Evolutionary conservation across 148 eudicot genomes (phyloP).

Genomic region (Diospyros lotus): DNA sequence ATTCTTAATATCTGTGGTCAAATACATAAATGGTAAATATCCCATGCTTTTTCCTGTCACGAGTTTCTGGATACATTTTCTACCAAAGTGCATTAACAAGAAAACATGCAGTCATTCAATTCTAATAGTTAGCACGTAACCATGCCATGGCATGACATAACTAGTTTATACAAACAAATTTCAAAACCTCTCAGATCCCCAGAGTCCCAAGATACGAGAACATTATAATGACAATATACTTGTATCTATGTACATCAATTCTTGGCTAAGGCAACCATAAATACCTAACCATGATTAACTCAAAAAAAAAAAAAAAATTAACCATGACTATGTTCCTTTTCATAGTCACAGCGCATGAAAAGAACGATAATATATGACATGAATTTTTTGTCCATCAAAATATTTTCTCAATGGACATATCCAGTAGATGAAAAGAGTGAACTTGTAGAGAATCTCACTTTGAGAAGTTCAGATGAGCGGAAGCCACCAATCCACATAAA

Average conservation of each 20-base stretch:
- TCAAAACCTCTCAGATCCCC: too few relatives aligned
- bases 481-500: conserved; percentile 98
- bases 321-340: too few relatives aligned
- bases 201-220: neutral
- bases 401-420: neutral
- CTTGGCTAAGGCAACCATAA: neutral
- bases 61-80: neutral
- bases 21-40: conserved; percentile 1
- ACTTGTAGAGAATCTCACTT: conserved; percentile 37
- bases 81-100: too few relatives aligned
- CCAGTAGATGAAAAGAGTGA: neutral
- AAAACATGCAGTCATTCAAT: neutral
- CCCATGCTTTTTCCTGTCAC: neutral
- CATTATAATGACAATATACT: neutral
- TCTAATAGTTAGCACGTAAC: neutral
- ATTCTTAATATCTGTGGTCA: neutral
- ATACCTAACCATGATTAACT: neutral
- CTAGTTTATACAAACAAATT: too few relatives aligned
- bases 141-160: too few relatives aligned
- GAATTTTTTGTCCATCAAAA: too few relatives aligned
- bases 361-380: too few relatives aligned
- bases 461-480: conserved; percentile 90
- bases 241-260: neutral
- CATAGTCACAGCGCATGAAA: too few relatives aligned
- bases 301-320: too few relatives aligned